Evolutionary conservation across 768 basidiomycete genomes (phyloP), one percentile per base, ranked within the genome.

Genomic region (Trametes cingulata): DNA sequence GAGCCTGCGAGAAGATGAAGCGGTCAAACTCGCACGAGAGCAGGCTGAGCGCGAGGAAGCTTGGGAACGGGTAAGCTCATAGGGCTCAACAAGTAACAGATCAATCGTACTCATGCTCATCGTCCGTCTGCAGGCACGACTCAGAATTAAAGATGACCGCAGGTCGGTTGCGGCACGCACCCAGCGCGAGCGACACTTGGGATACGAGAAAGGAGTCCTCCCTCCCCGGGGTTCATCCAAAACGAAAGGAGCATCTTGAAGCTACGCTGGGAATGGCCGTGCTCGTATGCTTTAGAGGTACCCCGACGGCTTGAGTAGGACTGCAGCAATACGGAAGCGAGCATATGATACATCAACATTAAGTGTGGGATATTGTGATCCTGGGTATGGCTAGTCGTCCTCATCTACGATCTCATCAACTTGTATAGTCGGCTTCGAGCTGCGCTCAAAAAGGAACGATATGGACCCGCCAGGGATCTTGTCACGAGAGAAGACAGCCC

Each of bases 81-180:
- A 51, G 17, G 19, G 17, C 24, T 27, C 49, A 3, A 8, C 3
- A 29, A 29, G 33, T 15, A 24, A 9, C 46, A 19, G 41, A 17
- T 48, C 27, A 36, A 25, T 25, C 19, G 13, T 50, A 45, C 20
- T 58, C 2, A 19, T 6, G 6, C 9, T 17, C 22, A n/a, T 37
- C 13, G 42, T 24, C 41, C 12, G 27, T 41, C 17, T 37, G 6
- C 62, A 91, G 90, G 82, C 86, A 5, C 87, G 83, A 67, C 69
- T 90, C 45, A 84, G 85, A 1, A 91, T 83, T 68, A 77, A 89
- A 69, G 91, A 92, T 45, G 91, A 93, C 67, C 82, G 91, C 42
- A 84, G 76, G 67, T 72, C 75, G 10, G 60, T 61, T 14, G 41
- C 20, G 10, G 48, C 56, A 15, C 52, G 64, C 9, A 45, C 45